Base-by-base conservation (phyloP, 2,329 filamentous ascomycete genomes). In the Grosmannia clavigera region DNA sequence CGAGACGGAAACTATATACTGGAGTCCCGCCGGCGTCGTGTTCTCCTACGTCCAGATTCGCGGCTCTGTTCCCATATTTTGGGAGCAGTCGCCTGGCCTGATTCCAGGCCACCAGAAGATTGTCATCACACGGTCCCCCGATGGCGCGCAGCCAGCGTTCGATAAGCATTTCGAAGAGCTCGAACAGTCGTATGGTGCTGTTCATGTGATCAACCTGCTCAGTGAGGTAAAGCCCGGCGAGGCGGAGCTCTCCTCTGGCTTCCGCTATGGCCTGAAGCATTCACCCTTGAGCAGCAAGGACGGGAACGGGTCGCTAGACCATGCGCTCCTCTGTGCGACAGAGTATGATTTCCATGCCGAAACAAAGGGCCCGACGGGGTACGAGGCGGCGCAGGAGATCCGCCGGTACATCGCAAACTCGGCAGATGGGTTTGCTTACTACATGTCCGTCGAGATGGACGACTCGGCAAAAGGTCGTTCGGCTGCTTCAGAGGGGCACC, bases 291-390 rank as follows among this genome's bases (percentile, higher is more conserved):
- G 86, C 65, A 77, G 78, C 16, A 74, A 76, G 29, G 51, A 27
- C 29, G 33, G 16, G 43, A 78, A 81, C 43, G 76, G 78, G 33
- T 78, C 79, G 3, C 74, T 75, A 46, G 88, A 90, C 62, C 89
- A 92, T 67, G 82, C 87, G 55, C 78, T 96, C 46, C 74, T 97
- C 35, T 82, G 82, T 63, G 81, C 87, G 61, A 95, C 92, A 1
- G 90, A 96, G 68, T 99, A 94, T 69, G 94, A 99, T 72, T 97
- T 99, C 62, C 92, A 97, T 69, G 92, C 92, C 3, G 91, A 97
- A 71, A 96, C 94, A 1, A 88, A 88, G 67, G 90, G 88, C 0
- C 87, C 89, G 0, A 81, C 82, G 60, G 92, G 92, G 3, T 97
- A 96, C 69, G 91, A 95, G 70, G 90, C 90, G 60, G 94, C 92